A percentile compares a stretch with the other conserved stretches of the same genome.
These are phyloP conservation scores for Venustampulla echinocandica DNA, from an alignment of 495 filamentous ascomycete species.

Conservation along the genomic window DNA sequence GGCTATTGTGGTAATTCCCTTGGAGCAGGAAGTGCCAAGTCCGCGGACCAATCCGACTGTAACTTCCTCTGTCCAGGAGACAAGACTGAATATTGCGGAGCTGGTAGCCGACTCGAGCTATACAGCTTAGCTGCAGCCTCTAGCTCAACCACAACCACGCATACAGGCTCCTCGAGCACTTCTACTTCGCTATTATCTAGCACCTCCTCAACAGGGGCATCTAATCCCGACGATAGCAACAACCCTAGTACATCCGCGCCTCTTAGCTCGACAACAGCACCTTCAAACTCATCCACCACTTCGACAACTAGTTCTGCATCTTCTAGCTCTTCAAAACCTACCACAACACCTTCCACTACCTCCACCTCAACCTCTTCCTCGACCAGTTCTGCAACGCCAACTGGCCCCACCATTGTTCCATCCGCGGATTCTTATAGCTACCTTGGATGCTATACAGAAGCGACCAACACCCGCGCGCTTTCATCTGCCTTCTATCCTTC, in stretches of 20 bases:
- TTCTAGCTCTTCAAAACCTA: slow-evolving; percentile 1
- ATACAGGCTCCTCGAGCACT: slow-evolving; percentile 5
- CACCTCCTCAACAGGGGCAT: background rate
- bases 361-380: slow-evolving; percentile 9
- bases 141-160: slow-evolving; percentile 1
- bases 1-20: slow-evolving; percentile 39
- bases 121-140: slow-evolving; percentile 10
- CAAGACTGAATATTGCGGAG: slow-evolving; percentile 25
- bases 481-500: slow-evolving; percentile 4
- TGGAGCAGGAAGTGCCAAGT: background rate
- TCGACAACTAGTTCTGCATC: slow-evolving; percentile 5
- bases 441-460: slow-evolving; percentile 27
- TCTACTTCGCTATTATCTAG: background rate
- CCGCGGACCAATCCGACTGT: slow-evolving; percentile 1
- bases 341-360: background rate
- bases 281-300: slow-evolving; percentile 3
- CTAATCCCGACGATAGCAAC: background rate
- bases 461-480: slow-evolving; percentile 13
- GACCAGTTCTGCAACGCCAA: slow-evolving; percentile 4
- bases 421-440: slow-evolving; percentile 20
- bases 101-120: slow-evolving; percentile 13
- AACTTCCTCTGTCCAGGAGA: slow-evolving; percentile 3
- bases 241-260: background rate
- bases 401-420: slow-evolving; percentile 7
- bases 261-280: background rate